Conservation (phyloP, 768 basidiomycete genomes). For the Mycena olivaceomarginata region DNA sequence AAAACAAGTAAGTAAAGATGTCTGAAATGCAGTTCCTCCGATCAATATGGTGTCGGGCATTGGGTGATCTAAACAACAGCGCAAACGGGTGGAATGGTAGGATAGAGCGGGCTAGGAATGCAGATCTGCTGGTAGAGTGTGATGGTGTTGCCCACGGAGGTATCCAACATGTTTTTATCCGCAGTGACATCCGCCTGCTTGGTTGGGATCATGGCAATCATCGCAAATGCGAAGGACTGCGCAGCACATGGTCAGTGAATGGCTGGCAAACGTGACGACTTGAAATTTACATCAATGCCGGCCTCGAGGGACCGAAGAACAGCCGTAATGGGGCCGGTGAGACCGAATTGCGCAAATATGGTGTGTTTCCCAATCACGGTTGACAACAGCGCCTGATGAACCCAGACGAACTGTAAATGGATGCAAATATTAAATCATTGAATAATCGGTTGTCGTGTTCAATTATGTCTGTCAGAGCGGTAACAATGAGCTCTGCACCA, state of each 20-base stretch:
- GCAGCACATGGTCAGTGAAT: not conserved
- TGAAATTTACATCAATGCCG: not conserved
- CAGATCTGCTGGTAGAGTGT: not conserved
- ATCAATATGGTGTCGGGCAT: too few species aligned
- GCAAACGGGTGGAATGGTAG: not conserved
- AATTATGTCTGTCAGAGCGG: not conserved
- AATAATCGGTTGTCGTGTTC: not conserved
- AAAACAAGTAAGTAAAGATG: too few species aligned
- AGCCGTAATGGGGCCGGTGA: constrained; percentile 8
- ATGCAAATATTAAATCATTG: too few species aligned
- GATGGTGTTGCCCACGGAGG: not conserved
- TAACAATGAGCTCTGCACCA: not conserved
- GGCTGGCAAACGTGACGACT: not conserved
- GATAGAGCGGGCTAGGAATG: constrained; percentile 6
- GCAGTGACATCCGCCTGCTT: not conserved
- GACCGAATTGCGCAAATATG: constrained; percentile 2
- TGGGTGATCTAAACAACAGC: not conserved
- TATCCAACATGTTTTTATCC: not conserved
- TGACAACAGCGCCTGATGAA: constrained; percentile 1
- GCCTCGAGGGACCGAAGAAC: constrained; percentile 13
- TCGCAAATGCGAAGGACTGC: not conserved
- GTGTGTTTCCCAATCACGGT: constrained; percentile 16
- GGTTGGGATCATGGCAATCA: not conserved
- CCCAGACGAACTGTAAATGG: not conserved
- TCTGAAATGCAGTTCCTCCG: too few species aligned